Conservation (phyloP, 345 rosid genomes). For the Bruguiera gymnorhiza region DNA sequence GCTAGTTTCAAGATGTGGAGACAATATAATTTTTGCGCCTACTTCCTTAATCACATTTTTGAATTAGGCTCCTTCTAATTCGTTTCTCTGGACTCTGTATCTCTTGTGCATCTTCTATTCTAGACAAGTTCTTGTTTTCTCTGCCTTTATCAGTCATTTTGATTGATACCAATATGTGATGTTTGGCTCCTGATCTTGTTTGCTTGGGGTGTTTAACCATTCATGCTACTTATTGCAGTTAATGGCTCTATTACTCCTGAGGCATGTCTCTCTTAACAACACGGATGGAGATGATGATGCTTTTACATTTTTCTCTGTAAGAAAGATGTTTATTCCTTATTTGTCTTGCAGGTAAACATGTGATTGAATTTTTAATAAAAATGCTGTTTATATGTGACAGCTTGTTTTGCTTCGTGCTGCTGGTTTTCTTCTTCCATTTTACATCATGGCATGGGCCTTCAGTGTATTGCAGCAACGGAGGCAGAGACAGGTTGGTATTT, state of each 20-base stretch:
- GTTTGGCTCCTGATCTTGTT: background rate
- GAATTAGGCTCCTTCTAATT: background rate
- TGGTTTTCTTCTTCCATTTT: conserved; percentile 89
- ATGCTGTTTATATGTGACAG: conserved; percentile 32
- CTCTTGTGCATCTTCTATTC: background rate
- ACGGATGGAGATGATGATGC: conserved; percentile 28
- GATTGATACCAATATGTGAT: background rate
- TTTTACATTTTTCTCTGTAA: conserved; percentile 29
- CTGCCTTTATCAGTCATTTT: background rate
- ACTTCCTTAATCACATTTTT: background rate
- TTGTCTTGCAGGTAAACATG: background rate
- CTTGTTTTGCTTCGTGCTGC: conserved; percentile 70
- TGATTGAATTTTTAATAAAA: background rate
- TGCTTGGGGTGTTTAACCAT: background rate
- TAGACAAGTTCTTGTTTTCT: background rate
- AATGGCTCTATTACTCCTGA: conserved; percentile 31
- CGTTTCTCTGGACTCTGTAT: background rate
- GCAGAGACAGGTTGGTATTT: conserved; percentile 68
- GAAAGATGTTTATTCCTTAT: background rate
- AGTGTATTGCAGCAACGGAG: conserved; percentile 86
- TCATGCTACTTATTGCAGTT: conserved; percentile 8
- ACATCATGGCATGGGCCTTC: conserved; percentile 98
- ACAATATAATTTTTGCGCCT: background rate
- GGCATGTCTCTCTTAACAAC: conserved; percentile 27
- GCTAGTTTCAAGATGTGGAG: background rate